Conservation (phyloP, 2,329 filamentous ascomycete genomes). For the Apiospora sp. region DNA sequence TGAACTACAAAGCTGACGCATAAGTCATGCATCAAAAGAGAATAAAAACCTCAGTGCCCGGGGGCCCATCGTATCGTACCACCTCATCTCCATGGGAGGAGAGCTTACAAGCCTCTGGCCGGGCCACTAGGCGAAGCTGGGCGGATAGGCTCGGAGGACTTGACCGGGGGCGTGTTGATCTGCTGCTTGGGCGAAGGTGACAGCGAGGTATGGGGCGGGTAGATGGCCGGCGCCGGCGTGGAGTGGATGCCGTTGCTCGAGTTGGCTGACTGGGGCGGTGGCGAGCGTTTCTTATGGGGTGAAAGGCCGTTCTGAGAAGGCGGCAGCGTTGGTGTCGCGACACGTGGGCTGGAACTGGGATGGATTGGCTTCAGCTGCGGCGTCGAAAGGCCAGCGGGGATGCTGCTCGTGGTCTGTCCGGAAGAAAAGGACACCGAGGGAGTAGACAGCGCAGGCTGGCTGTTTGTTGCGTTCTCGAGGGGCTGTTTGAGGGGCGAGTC, state of each 20-base stretch:
- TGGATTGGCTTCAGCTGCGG: constrained; percentile 44
- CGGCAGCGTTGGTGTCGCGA: constrained; percentile 49
- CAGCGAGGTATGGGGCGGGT: constrained; percentile 65
- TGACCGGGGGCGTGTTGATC: constrained; percentile 68
- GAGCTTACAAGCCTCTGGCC: constrained; percentile 20
- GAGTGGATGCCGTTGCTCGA: constrained; percentile 37
- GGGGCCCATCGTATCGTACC: background rate
- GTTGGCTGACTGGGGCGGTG: constrained; percentile 44
- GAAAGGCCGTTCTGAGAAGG: constrained; percentile 58
- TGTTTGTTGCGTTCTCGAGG: constrained; percentile 34
- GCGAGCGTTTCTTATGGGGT: constrained; percentile 58
- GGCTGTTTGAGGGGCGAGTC: constrained; percentile 41
- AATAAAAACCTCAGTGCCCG: background rate
- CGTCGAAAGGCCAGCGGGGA: constrained; percentile 37
- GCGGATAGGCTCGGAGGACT: constrained; percentile 51
- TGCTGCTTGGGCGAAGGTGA: constrained; percentile 65
- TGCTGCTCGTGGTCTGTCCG: constrained; percentile 35
- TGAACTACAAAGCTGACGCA: constrained; percentile 9
- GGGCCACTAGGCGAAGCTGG: constrained; percentile 35
- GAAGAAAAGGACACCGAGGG: constrained; percentile 36
- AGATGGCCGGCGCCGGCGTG: constrained; percentile 51
- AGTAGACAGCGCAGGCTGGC: constrained; percentile 37
- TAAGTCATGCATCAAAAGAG: background rate
- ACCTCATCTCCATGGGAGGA: background rate
- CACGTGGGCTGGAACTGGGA: constrained; percentile 37